Evolutionary conservation across 2,329 filamentous ascomycete genomes (phyloP).

Genomic region (Talaromyces sp.): DNA sequence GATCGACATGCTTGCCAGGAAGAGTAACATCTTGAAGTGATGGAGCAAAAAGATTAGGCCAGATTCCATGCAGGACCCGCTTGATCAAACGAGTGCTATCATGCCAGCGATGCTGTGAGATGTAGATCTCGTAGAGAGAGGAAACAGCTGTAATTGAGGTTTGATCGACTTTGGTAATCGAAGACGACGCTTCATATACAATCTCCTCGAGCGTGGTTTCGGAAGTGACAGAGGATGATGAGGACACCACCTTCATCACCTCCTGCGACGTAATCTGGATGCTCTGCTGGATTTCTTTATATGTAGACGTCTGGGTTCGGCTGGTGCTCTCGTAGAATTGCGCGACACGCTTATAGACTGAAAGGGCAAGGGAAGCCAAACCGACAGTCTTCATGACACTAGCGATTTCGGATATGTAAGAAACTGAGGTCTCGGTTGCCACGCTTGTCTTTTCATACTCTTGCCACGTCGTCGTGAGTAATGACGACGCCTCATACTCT

Average conservation of each 20-base stretch:
- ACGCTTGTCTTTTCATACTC: conserved; percentile 47
- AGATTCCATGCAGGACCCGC: conserved; percentile 44
- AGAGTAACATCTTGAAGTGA: conserved; percentile 46
- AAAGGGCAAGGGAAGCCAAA: conserved; percentile 44
- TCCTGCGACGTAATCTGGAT: conserved; percentile 44
- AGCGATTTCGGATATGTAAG: conserved; percentile 41
- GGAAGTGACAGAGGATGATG: conserved; percentile 31
- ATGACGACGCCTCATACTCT: conserved; percentile 43
- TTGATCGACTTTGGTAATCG: conserved; percentile 39
- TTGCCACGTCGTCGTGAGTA: conserved; percentile 48
- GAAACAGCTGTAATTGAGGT: conserved; percentile 42
- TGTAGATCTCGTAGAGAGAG: conserved; percentile 42
- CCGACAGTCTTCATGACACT: conserved; percentile 48
- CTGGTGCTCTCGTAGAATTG: conserved; percentile 39
- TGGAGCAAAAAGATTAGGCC: conserved; percentile 47
- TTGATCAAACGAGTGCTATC: conserved; percentile 49
- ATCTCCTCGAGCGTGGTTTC: conserved; percentile 45
- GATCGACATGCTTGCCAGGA: conserved; percentile 43
- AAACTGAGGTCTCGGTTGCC: conserved; percentile 38
- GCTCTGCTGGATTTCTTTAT: conserved; percentile 45
- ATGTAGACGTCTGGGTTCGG: conserved; percentile 31
- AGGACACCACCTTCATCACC: conserved; percentile 36
- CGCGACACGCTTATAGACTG: conserved; percentile 46
- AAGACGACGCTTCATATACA: conserved; percentile 44
- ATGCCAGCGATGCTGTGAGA: conserved; percentile 47